A percentile compares a stretch with the other conserved stretches of the same genome.
Conservation (phyloP, 2,329 filamentous ascomycete genomes). For the Magnaporthiopsis incrustans region DNA sequence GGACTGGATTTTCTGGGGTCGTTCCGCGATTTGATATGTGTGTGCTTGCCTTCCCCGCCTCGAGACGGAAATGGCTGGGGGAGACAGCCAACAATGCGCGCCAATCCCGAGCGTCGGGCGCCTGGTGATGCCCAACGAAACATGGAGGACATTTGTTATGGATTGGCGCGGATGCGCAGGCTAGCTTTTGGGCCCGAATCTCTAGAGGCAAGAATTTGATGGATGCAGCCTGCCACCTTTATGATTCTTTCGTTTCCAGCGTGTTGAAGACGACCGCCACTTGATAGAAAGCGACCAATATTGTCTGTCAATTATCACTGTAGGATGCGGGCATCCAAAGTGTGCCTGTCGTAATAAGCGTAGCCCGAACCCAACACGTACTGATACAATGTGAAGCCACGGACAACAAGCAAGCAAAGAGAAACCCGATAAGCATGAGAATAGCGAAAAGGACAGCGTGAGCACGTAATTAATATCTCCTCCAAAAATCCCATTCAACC, state of each 20-base stretch:
- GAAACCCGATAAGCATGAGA: neutral
- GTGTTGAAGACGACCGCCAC: too few species aligned
- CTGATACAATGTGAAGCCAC: neutral
- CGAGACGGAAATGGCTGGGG: neutral
- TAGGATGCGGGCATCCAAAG: neutral
- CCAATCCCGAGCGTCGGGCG: neutral
- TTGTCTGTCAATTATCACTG: neutral
- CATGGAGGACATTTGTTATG: neutral
- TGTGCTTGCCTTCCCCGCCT: too few species aligned
- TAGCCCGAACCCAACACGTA: neutral
- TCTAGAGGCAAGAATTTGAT: neutral
- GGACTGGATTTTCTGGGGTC: neutral
- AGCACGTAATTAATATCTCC: neutral
- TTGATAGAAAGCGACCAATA: neutral
- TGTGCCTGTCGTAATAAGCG: neutral
- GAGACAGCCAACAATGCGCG: neutral
- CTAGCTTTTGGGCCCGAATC: neutral
- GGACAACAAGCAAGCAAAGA: neutral
- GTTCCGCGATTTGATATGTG: neutral
- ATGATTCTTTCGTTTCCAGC: too few species aligned
- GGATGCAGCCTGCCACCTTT: too few species aligned
- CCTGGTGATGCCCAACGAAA: neutral
- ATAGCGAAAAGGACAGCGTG: neutral
- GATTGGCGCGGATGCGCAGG: neutral
- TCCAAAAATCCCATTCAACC: neutral